A percentile compares a stretch with the other conserved stretches of the same genome.
phyloP scores from a whole-genome alignment of 805 yeast genomes.

The Myxozyma nipponensis region DNA sequence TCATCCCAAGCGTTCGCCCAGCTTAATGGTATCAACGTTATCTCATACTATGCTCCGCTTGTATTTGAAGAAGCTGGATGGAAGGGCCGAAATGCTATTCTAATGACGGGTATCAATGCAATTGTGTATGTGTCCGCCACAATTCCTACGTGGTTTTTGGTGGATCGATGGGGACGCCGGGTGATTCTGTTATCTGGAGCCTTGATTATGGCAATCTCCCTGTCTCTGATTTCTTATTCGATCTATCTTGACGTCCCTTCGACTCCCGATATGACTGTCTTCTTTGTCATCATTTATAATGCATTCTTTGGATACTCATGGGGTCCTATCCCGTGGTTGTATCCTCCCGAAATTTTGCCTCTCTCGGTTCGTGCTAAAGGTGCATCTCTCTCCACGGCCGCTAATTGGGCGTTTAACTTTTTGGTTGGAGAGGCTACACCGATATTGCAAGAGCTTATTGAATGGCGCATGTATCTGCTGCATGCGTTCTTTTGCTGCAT shows the following conservation, averaged over 20 bases:
- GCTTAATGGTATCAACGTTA: slow-evolving; percentile 87
- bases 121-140: slow-evolving; percentile 61
- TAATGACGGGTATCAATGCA: slow-evolving; percentile 83
- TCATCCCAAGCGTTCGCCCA: slow-evolving; percentile 91
- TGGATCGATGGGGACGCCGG: slow-evolving; percentile 88
- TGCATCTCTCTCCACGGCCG: slow-evolving; percentile 83
- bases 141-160: slow-evolving; percentile 85
- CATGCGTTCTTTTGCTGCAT: slow-evolving; percentile 75
- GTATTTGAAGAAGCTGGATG: slow-evolving; percentile 95
- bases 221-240: slow-evolving; percentile 60
- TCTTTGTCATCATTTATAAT: slow-evolving; percentile 72
- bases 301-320: slow-evolving; percentile 82
- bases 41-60: slow-evolving; percentile 88
- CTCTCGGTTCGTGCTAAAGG: slow-evolving; percentile 82
- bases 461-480: slow-evolving; percentile 76
- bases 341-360: slow-evolving; percentile 53
- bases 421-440: slow-evolving; percentile 92
- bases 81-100: slow-evolving; percentile 79
- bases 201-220: slow-evolving; percentile 68
- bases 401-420: slow-evolving; percentile 91
- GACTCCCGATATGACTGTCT: slow-evolving; percentile 70
- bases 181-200: slow-evolving; percentile 81
- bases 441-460: slow-evolving; percentile 66
- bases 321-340: slow-evolving; percentile 48
- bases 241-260: slow-evolving; percentile 47